Base-by-base conservation (phyloP, 345 rosid genomes). In the Hevea brasiliensis region DNA sequence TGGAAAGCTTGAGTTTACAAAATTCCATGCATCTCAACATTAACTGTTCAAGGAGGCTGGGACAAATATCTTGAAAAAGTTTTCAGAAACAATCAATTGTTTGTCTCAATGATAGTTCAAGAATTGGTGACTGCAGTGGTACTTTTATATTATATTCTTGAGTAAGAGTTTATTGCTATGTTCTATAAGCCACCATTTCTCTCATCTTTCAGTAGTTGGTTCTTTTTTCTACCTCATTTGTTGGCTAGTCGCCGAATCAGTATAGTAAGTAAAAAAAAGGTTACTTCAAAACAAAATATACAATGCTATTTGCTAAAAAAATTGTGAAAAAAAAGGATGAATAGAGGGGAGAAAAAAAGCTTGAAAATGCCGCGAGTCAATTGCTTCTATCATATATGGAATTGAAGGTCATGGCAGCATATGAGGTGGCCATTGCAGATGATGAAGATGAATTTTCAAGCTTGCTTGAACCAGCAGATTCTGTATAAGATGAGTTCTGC, bases 41-140 rank as follows among this genome's bases (percentile, higher is more conserved):
- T n/a, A n/a, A n/a, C n/a, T n/a, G n/a, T n/a, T n/a, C n/a, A n/a
- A 77, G 71, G 94, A 91, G 78, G 71, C 87, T 91, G 64, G 90
- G 90, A 55, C 78, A 87, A 66, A 79, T 93, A 81, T 89, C 87
- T 73, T 87, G 86, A 79, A 85, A 91, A 91, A 86, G 86, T 86
- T 47, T 89, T 87, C 75, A 82, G 97, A 75, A 91, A 93, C 61
- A 87, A 84, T 62, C 90, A 91, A 27, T 77, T 91, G 44, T 91
- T 87, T 73, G 74, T 84, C 67, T 77, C 92, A 21, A 85, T 90
- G 82, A 84, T 86, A 26, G 58, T 86, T 61, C 94, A 91, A 77
- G 85, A 90, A 42, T 74, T 85, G 54, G 83, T 83, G 21, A 88
- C 92, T 3, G 90, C 92, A 65, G 63, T 89, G 0, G 81, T 87